phyloP scores from a whole-genome alignment of 805 yeast species.

The Yamadazyma kitorensis region DNA sequence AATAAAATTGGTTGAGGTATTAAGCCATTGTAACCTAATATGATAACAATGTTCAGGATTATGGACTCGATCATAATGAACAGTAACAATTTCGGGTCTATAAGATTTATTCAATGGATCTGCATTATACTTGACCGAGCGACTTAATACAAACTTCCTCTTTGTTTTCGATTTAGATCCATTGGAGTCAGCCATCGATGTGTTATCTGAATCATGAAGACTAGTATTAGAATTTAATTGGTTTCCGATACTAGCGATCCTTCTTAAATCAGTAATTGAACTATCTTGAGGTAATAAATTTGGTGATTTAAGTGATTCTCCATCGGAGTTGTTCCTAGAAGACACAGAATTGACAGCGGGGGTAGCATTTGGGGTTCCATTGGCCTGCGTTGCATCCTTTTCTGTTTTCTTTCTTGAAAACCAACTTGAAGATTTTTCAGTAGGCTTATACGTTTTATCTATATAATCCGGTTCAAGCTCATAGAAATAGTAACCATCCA shows the following conservation, averaged over 20 bases:
- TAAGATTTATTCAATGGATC: conserved; percentile 73
- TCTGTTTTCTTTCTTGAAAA: conserved; percentile 24
- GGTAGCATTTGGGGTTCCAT: too few relatives aligned
- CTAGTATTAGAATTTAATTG: conserved; percentile 4
- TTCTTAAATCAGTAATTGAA: conserved; percentile 15
- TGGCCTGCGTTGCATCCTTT: conserved; percentile 12
- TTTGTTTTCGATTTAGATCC: conserved; percentile 21
- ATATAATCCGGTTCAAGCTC: conserved; percentile 57
- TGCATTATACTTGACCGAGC: conserved; percentile 64
- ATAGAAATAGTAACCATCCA: conserved; percentile 93
- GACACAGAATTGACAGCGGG: too few relatives aligned
- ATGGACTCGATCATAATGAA: conserved; percentile 89
- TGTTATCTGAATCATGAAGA: conserved; percentile 17
- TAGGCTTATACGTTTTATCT: conserved; percentile 23
- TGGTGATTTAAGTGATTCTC: conserved; percentile 28
- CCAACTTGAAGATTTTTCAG: conserved; percentile 26
- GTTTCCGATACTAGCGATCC: conserved; percentile 17
- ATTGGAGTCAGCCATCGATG: conserved; percentile 25
- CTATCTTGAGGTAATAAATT: conserved; percentile 16
- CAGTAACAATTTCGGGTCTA: conserved; percentile 72
- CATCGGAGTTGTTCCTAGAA: conserved; percentile 25
- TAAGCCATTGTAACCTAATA: conserved; percentile 87
- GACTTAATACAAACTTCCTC: conserved; percentile 57
- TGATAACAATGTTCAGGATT: conserved; percentile 95
- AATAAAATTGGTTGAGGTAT: conserved; percentile 70